These are phyloP conservation scores for Russula dissimulans DNA, from an alignment of 768 basidiomycete genomes.

Conservation along the genomic window DNA sequence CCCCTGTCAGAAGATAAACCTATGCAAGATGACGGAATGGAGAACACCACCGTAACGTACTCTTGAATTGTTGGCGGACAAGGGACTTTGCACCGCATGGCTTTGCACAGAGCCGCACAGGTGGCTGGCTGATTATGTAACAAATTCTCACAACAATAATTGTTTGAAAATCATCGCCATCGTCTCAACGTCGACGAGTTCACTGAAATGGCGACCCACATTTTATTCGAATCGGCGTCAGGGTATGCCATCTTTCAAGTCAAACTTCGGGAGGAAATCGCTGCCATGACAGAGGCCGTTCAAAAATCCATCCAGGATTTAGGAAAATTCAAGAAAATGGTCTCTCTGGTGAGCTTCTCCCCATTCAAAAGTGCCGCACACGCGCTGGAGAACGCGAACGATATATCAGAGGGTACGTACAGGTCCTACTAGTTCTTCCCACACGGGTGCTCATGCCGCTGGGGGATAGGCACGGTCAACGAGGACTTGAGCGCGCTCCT, in stretches of 20 bases:
- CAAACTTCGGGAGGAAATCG: slow-evolving; percentile 82
- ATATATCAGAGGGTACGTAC: slow-evolving; percentile 83
- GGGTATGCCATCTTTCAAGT: slow-evolving; percentile 91
- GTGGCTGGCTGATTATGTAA: not conserved
- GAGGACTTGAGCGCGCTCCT: slow-evolving; percentile 76
- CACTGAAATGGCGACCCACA: slow-evolving; percentile 61
- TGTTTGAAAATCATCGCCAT: no score
- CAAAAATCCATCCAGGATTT: slow-evolving; percentile 85
- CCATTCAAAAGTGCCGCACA: slow-evolving; percentile 92
- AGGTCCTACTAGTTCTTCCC: not conserved
- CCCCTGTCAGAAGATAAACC: not conserved
- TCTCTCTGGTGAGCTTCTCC: slow-evolving; percentile 79
- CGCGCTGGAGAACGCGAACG: slow-evolving; percentile 92
- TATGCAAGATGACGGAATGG: not conserved
- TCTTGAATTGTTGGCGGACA: not conserved
- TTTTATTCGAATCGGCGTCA: slow-evolving; percentile 88
- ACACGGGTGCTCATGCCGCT: not conserved
- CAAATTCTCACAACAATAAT: not conserved
- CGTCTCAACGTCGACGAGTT: not conserved
- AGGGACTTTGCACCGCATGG: not conserved
- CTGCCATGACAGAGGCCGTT: slow-evolving; percentile 61
- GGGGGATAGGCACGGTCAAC: slow-evolving; percentile 65
- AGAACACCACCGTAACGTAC: not conserved
- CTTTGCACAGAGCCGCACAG: not conserved
- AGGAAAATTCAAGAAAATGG: slow-evolving; percentile 87